Evolutionary conservation across 2,329 filamentous ascomycete genomes (phyloP), one percentile per base, ranked within the genome.

Genomic region (Colletotrichum viniferum): DNA sequence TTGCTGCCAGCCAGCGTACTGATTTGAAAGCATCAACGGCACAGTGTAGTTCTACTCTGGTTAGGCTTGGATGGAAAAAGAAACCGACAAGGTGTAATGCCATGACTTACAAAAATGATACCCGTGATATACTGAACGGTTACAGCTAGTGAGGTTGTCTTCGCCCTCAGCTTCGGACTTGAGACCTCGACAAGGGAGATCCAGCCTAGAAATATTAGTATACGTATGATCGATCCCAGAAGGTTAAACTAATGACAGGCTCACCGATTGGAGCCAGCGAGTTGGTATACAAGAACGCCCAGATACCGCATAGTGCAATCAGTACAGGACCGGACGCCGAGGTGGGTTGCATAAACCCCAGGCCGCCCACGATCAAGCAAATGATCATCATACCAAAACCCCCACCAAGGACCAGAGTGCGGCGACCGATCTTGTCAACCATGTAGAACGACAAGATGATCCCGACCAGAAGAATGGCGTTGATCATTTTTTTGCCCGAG

Each of bases 351-450:
- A 69, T 60, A 16, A 61, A 69, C 4, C 43, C 66, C 55, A 69
- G n/a, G 8, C 66, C 66, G 13, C 66, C 66, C 1, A 69, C 30
- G 10, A 61, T 26, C 4, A 60, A n/a, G 9, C 32, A 24, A 18
- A 61, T 65, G 5, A 69, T 52, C 32, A 64, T 69, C 52, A 55
- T 55, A 12, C n/a, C 24, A 5, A 55, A 55, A 16, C 52, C 52
- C 10, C 52, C 52, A 0, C 52, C 52, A 12, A 55, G 52, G 5
- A 55, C 52, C 52, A 55, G 52, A 3, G 52, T 55, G 12, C 52
- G n/a, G 64, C 78, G 62, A 16, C 78, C 79, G 8, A 80, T 76
- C 4, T 71, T 77, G 30, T 79, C 78, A 7, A 78, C 77, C 14
- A 61, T 77, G 24, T 78, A 77, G 28, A 78, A 79, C 0, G 72